phyloP scores from a whole-genome alignment of 129 eudicot species.

The Kitagawia praeruptora region DNA sequence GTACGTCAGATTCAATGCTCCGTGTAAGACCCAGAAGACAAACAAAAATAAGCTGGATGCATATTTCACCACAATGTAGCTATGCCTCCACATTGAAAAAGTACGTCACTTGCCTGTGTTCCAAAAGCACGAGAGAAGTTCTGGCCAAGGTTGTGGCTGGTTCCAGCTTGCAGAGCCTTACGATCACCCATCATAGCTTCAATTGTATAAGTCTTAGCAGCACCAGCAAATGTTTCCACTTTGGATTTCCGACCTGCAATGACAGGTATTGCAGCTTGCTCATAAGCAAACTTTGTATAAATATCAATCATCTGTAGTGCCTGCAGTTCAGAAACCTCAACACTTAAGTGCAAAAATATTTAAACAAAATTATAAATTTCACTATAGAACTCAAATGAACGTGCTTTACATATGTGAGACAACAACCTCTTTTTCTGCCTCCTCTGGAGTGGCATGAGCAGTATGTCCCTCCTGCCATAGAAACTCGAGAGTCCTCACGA shows the following conservation, averaged over 20 bases:
- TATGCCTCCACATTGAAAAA: not conserved
- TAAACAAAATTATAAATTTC: not conserved
- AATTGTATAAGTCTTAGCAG: constrained; percentile 83
- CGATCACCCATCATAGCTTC: constrained; percentile 99
- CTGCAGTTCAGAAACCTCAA: constrained; percentile 46
- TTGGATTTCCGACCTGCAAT: constrained; percentile 91
- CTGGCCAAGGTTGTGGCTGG: constrained; percentile 98
- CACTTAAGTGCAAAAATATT: constrained; percentile 6
- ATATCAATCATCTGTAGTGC: constrained; percentile 92
- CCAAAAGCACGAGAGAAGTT: constrained; percentile 95
- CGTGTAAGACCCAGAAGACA: not conserved
- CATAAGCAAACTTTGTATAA: constrained; percentile 81
- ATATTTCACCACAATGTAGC: not conserved
- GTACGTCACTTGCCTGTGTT: constrained; percentile 21
- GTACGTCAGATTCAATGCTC: not conserved
- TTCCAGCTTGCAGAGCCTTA: constrained; percentile 97
- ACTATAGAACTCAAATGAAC: not conserved
- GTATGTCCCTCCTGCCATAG: constrained; percentile 99
- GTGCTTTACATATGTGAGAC: constrained; percentile 6
- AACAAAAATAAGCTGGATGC: not conserved
- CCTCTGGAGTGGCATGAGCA: constrained; percentile 88
- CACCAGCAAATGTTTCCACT: constrained; percentile 98
- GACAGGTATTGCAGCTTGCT: constrained; percentile 97
- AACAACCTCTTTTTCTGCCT: constrained; percentile 86
- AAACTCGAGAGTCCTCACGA: constrained; percentile 91